These are phyloP conservation scores for Penicillium simplicissimum DNA, from an alignment of 495 filamentous ascomycete species.

Conservation along the genomic window DNA sequence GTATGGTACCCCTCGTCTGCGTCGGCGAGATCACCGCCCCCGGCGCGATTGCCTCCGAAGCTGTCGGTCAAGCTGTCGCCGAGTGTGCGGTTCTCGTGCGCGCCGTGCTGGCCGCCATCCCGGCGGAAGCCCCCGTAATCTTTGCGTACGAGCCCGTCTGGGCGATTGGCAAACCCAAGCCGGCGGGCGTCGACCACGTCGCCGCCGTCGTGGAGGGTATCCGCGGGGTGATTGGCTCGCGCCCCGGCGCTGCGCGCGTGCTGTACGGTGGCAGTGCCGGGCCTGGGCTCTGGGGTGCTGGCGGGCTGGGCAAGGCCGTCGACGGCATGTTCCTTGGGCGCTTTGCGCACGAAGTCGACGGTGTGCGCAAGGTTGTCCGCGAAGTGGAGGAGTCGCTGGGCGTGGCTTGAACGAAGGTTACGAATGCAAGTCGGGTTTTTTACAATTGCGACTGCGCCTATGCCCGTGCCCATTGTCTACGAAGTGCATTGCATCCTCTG, in stretches of 20 bases:
- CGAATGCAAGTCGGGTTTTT: not conserved
- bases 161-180: constrained; percentile 76
- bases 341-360: constrained; percentile 74
- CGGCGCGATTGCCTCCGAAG: constrained; percentile 49
- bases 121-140: constrained; percentile 63
- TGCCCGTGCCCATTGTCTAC: not conserved
- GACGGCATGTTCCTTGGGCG: constrained; percentile 83
- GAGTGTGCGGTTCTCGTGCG: constrained; percentile 67
- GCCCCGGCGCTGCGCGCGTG: constrained; percentile 59
- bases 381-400: constrained; percentile 59
- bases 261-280: constrained; percentile 82
- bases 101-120: constrained; percentile 58
- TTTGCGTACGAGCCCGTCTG: constrained; percentile 89
- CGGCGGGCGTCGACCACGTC: constrained; percentile 74
- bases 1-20: constrained; percentile 77
- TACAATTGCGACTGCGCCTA: not conserved
- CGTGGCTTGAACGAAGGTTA: constrained; percentile 9
- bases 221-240: constrained; percentile 42
- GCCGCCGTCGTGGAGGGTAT: constrained; percentile 65
- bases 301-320: constrained; percentile 61
- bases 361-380: constrained; percentile 64
- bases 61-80: constrained; percentile 57
- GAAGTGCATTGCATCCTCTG: not conserved
- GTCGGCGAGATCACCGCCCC: constrained; percentile 65
- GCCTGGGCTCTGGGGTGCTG: constrained; percentile 66